Evolutionary conservation across 1,139 yeast species (phyloP), one percentile per base, ranked within the genome.

Genomic region (Magnusiomyces magnusii): DNA sequence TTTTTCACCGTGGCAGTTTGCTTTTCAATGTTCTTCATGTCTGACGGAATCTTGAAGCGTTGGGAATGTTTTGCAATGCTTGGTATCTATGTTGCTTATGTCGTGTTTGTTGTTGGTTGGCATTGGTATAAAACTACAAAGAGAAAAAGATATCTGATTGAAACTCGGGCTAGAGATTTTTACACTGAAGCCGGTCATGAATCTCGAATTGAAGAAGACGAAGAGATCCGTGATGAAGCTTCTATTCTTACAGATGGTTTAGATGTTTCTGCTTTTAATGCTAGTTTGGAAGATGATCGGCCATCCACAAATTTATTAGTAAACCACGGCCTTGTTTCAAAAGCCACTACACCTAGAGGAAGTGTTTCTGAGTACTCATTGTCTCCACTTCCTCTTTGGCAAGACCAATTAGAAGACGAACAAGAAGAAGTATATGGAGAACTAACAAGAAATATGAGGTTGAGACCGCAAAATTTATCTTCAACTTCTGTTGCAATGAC

Each of bases 21-120:
- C 0, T 66, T 83, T 25, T 70, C 85, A 1, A 63, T 75, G 63
- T 62, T 73, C 3, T 73, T 80, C 25, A 69, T 84, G 2, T 61
- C 74, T 1, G 78, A 77, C 63, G 83, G 85, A 0, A 66, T 70
- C 2, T 69, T 88, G 21, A 74, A 76, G 17, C 63, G 76, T 2
- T 60, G 73, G 64, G 80, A 80, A 60, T 80, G 87, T 62, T 59
- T 77, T 0, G 65, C 77, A 3, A 75, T 87, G 72, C 74, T 85
- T 1, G 67, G 67, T 0, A 68, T 83, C 2, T 87, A 87, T 67
- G 61, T 78, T 0, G 57, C 71, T 0, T 87, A 87, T 67, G 91
- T 86, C 1, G 57, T 73, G 0, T 75, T 81, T 27, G 80, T 80
- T 1, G 73, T 78, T 0, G 55, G 67, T 1, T 74, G 80, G 80